Evolutionary conservation across 805 yeast genomes (phyloP), one percentile per base, ranked within the genome.

Genomic region (Wickerhamiella qilinensis): DNA sequence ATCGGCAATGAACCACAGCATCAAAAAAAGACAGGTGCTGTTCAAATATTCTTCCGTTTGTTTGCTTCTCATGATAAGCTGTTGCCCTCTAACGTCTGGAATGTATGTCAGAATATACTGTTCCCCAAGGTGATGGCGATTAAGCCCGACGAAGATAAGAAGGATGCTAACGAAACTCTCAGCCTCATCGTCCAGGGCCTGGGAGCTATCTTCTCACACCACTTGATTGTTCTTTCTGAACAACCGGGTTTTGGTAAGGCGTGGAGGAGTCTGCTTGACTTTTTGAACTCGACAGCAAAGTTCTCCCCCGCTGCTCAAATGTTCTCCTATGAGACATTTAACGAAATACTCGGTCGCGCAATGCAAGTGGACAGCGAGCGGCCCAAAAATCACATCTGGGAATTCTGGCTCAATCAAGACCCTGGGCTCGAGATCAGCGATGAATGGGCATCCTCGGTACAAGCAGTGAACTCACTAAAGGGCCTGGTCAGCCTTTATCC

Each of bases 21-120:
- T 1, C 93, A 85, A 48, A 94, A 88, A 1, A 68, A 93, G 43
- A 85, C 84, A 49, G 95, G 95, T 2, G 76, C 95, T 0, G 69
- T 84, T 14, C 93, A 85, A 52, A 88, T 95, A 0, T 75, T 86
- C 46, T 83, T 84, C 58, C 72, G 86, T 46, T 76, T 88, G 21
- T 64, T 81, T 43, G 83, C 80, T 38, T 71, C 86, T 3, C 83
- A 79, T 54, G 78, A 82, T 0, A 50, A 56, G 9, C 60, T 62
- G 32, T 60, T 75, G 16, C 68, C 74, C 0, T 61, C 72, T 2
- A 51, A 45, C 14, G 57, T 55, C 1, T 85, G 95, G 95, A 58
- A 66, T 20, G 55, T 75, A n/a, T 69, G 86, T 3, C 76, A 74
- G 49, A 54, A 60, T 22, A 65, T 77, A 28, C 83, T 82, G 1